These are phyloP conservation scores for Penicillium macrosclerotiorum DNA, from an alignment of 495 filamentous ascomycete genomes.

Conservation along the genomic window DNA sequence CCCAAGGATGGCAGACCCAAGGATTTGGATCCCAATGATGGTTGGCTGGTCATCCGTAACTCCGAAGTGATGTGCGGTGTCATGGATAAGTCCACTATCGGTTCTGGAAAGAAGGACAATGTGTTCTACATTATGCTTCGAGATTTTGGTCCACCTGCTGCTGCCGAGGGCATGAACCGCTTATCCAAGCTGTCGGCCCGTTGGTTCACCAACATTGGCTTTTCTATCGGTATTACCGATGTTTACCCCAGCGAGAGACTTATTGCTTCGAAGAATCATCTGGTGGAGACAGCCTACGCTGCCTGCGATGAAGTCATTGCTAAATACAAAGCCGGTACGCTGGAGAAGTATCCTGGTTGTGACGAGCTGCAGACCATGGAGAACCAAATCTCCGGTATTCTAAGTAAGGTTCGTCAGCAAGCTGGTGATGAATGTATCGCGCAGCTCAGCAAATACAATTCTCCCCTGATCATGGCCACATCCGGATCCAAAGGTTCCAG, in stretches of 20 bases:
- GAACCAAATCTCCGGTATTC: conserved; percentile 83
- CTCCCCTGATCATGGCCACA: conserved; percentile 93
- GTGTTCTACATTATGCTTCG: conserved; percentile 95
- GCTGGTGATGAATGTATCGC: conserved; percentile 90
- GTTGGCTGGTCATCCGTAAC: conserved; percentile 87
- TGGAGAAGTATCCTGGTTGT: conserved; percentile 83
- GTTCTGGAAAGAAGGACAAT: conserved; percentile 94
- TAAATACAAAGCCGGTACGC: conserved; percentile 69
- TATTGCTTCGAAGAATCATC: conserved; percentile 62
- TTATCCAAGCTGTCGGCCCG: conserved; percentile 87
- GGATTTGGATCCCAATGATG: conserved; percentile 82
- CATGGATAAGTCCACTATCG: conserved; percentile 96
- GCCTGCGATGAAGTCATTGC: conserved; percentile 84
- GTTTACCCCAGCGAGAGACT: conserved; percentile 77
- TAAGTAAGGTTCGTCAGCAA: conserved; percentile 83
- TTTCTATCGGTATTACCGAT: conserved; percentile 94
- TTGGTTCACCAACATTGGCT: conserved; percentile 85
- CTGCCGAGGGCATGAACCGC: conserved; percentile 90
- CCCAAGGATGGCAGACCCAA: conserved; percentile 47
- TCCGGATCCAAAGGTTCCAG: conserved; percentile 94
- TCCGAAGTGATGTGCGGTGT: conserved; percentile 97
- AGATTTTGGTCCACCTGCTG: conserved; percentile 87
- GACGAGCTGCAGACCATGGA: conserved; percentile 91
- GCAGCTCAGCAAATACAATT: conserved; percentile 86
- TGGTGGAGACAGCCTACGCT: conserved; percentile 76